Base-by-base conservation (phyloP, 306 rosid genomes). In the Citrullus colocynthis region DNA sequence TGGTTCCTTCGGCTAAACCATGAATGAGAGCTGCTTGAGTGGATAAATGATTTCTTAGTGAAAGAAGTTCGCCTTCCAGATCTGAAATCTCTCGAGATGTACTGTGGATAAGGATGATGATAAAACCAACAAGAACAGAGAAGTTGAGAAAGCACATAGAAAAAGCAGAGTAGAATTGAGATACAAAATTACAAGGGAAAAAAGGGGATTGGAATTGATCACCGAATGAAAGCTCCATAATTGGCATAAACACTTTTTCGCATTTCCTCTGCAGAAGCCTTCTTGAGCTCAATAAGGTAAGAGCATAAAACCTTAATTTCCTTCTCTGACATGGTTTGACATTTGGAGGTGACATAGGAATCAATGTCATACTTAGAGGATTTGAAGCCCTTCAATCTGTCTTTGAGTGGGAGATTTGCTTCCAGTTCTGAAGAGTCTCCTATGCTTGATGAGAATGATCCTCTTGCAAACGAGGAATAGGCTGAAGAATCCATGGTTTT, bases 251-350 rank as follows among this genome's bases (percentile, higher is more conserved):
- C 97, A 80, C 97, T 92, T 80, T 49, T 90, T 13, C 98, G 95
- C 98, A 95, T 95, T 92, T 95, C 97, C 84, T 95, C 98, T 0
- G 97, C 98, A 8, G 98, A 92, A n/a, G 97, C 97, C 81, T 84
- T 95, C 87, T 90, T 95, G 56, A 95, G 84, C 20, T 95, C 96
- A 45, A 83, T 77, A 76, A 95, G 96, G 81, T 88, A 87, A 32
- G 82, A 58, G 48, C 90, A 85, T 75, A 92, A 79, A 79, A 87
- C 88, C 83, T 75, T 90, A 76, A 95, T 89, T 82, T 95, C 97
- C 97, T 92, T 95, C 58, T 95, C 97, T 39, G 83, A 83, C 93
- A 92, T 90, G 86, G 78, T 80, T 49, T 85, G 89, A 62, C 89
- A 90, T 92, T 92, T 95, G 87, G 93, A 77, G 76, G 89, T 78